A percentile compares a stretch with the other conserved stretches of the same genome.
Evolutionary conservation across 352 stramenopile species (phyloP).

Genomic region (Phytopythium mirpurense): DNA sequence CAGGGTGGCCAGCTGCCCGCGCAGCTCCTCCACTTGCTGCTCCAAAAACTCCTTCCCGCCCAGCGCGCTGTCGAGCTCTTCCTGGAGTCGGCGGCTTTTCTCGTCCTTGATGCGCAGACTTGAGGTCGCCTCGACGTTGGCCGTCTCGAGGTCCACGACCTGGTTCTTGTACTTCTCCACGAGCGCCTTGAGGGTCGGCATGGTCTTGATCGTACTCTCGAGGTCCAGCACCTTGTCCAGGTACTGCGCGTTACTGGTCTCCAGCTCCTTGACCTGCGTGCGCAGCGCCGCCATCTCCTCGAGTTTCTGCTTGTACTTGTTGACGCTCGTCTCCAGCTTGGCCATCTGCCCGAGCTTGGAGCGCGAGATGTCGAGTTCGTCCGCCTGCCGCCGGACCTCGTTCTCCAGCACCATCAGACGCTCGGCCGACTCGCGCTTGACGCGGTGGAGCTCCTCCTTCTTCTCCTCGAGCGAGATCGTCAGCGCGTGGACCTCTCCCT

Average conservation of each 20-base stretch:
- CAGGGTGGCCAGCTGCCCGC: conserved; percentile 50
- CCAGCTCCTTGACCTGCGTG: conserved; percentile 69
- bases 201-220: conserved; percentile 84
- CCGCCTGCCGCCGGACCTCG: conserved; percentile 79
- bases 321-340: conserved; percentile 74
- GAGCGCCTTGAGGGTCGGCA: conserved; percentile 67
- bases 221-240: conserved; percentile 82
- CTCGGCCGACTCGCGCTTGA: conserved; percentile 72
- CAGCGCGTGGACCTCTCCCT: conserved; percentile 71
- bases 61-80: conserved; percentile 77
- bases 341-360: conserved; percentile 76
- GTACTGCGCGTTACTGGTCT: conserved; percentile 75
- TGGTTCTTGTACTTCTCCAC: conserved; percentile 89
- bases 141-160: conserved; percentile 81
- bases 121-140: conserved; percentile 72
- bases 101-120: conserved; percentile 79
- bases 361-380: conserved; percentile 84
- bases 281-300: conserved; percentile 83
- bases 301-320: conserved; percentile 85
- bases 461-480: conserved; percentile 77
- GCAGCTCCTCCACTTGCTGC: conserved; percentile 76
- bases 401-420: conserved; percentile 79
- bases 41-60: conserved; percentile 84
- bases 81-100: conserved; percentile 75
- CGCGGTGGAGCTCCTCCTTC: conserved; percentile 59